These are phyloP conservation scores for Phialophora chinensis DNA, from an alignment of 2,329 filamentous ascomycete genomes.

Conservation along the genomic window DNA sequence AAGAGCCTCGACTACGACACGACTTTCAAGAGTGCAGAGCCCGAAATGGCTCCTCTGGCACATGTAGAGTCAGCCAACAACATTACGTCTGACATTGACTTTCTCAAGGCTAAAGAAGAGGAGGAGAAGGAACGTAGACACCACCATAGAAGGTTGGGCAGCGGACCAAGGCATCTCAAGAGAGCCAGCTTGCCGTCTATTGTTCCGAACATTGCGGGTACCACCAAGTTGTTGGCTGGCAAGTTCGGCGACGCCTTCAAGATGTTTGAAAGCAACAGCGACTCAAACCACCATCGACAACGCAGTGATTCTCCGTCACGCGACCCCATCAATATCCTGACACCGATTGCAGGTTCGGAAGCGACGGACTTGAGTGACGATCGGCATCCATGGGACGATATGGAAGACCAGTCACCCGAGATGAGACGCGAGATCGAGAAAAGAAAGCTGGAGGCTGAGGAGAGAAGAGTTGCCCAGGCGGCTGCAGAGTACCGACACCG, in stretches of 20 bases:
- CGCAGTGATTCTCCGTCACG: constrained; percentile 54
- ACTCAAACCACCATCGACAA: constrained; percentile 35
- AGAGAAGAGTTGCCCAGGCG: constrained; percentile 84
- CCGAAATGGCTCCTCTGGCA: constrained; percentile 31
- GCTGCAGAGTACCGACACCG: constrained; percentile 85
- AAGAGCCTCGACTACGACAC: constrained; percentile 33
- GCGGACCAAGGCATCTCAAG: constrained; percentile 66
- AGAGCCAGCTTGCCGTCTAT: constrained; percentile 73
- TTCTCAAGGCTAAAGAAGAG: constrained; percentile 75
- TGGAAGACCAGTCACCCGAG: constrained; percentile 79
- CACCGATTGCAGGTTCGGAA: constrained; percentile 78
- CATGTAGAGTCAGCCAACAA: constrained; percentile 64
- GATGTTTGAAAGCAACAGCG: constrained; percentile 73
- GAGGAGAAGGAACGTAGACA: constrained; percentile 64
- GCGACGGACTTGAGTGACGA: constrained; percentile 72
- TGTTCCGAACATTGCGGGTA: constrained; percentile 65
- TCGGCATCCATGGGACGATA: constrained; percentile 67
- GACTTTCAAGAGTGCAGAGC: constrained; percentile 34
- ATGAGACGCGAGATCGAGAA: constrained; percentile 89
- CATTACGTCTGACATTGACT: constrained; percentile 81
- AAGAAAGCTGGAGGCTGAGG: constrained; percentile 79
- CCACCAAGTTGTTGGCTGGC: constrained; percentile 82
- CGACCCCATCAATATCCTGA: constrained; percentile 57
- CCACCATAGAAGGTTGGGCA: constrained; percentile 61
- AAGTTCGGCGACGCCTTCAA: constrained; percentile 95